Evolutionary conservation across 768 basidiomycete genomes (phyloP), one percentile per base, ranked within the genome.

Genomic region (Coprinopsis marcescibilis): DNA sequence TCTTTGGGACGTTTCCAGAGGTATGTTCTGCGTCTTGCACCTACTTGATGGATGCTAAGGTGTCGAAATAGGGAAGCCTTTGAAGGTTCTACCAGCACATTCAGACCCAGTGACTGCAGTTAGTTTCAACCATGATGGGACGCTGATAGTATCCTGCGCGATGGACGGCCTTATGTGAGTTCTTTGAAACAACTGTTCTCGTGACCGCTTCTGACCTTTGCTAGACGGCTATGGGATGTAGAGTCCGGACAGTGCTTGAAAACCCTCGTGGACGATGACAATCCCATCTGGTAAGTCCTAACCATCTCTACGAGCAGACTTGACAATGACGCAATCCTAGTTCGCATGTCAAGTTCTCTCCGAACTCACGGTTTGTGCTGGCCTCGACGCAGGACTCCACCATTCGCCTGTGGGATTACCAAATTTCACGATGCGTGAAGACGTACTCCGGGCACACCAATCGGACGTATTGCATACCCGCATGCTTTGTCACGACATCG

Each of bases 241-340:
- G 83, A 93, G 46, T 95, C 94, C 2, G 96, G 95, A 2, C 96
- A 99, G 65, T 99, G 96, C 65, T 72, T 99, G 41, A 98, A 96
- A 65, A 98, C 96, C 1, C 66, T 99, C 37, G 94, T 93, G 8
- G 93, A 97, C 55, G 96, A 97, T 57, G 90, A 92, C 52, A 96
- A 92, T 65, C 94, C 95, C 2, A 85, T 93, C 63, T 94, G 81
- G 88, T 91, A 49, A 33, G 69, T 57, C 41, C 20, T 20, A 25
- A 38, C 33, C 25, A 27, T 21, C 30, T 43, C 43, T 41, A 19
- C 29, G 38, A 34, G 37, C 48, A 24, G 30, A 25, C 14, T 17
- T 21, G 24, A 6, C 27, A 23, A 32, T 46, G 58, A 43, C 55
- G 40, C 14, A 17, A 32, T 13, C 32, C 14, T 54, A 91, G 91